A percentile compares a stretch with the other conserved stretches of the same genome.
phyloP scores from a whole-genome alignment of 306 rosid genomes.

The Cyclanthera cordifolia region DNA sequence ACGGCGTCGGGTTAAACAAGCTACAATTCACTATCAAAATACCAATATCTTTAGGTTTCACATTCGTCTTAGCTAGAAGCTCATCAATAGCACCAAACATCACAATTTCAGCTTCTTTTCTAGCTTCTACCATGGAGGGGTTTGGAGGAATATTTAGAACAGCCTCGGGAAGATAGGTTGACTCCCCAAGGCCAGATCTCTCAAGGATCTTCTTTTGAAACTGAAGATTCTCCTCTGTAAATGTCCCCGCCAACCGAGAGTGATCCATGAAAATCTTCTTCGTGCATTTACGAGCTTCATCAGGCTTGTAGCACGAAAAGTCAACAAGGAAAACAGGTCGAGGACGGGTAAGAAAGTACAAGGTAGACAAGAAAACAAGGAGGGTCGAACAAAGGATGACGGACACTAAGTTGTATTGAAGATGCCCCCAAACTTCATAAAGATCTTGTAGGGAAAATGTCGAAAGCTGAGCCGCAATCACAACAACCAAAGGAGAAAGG shows the following conservation, averaged over 20 bases:
- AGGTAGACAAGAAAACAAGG: conserved; percentile 65
- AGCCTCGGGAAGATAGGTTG: conserved; percentile 79
- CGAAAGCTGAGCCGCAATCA: conserved; percentile 61
- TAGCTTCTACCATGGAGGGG: conserved; percentile 81
- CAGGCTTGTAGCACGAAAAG: conserved; percentile 84
- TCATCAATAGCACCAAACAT: conserved; percentile 87
- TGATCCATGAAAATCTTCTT: conserved; percentile 69
- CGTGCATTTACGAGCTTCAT: conserved; percentile 55
- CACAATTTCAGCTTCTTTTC: conserved; percentile 77
- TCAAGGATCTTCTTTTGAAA: conserved; percentile 79
- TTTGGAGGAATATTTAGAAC: conserved; percentile 82
- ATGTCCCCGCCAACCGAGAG: conserved; percentile 45
- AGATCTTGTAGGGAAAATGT: conserved; percentile 58
- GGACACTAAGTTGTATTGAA: conserved; percentile 58
- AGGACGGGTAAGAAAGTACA: conserved; percentile 71
- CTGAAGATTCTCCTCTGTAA: conserved; percentile 49
- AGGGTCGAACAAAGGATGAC: conserved; percentile 62
- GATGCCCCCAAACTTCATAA: conserved; percentile 67
- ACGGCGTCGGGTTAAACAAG: conserved; percentile 80
- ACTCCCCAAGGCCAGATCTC: conserved; percentile 84
- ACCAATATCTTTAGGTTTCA: conserved; percentile 78
- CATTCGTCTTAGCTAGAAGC: conserved; percentile 52
- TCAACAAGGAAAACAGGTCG: conserved; percentile 63
- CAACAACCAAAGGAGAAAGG: conserved; percentile 50
- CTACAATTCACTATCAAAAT: conserved; percentile 82